Conservation (phyloP, 78 protist species). For the Emiliania huxleyi region DNA sequence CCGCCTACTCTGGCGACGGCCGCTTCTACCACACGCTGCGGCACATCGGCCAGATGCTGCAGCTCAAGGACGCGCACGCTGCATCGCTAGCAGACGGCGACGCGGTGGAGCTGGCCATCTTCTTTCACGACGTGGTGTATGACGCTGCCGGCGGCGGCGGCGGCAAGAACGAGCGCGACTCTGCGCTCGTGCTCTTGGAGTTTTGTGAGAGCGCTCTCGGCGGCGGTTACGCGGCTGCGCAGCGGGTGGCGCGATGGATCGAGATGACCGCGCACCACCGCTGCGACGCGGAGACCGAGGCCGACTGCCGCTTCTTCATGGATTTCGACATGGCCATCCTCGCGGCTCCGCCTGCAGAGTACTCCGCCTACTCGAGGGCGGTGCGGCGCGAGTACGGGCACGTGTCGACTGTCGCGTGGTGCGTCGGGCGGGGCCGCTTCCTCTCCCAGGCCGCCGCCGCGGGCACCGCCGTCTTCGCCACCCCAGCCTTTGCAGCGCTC, state of each 20-base stretch:
- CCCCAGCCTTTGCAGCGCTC: neutral
- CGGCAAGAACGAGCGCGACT: neutral
- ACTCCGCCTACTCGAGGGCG: neutral
- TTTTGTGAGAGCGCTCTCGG: too few relatives aligned
- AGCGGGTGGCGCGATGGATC: neutral
- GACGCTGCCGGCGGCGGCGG: neutral
- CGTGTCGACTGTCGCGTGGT: neutral
- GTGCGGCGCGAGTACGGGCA: neutral
- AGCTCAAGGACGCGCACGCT: neutral
- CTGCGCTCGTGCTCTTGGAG: neutral
- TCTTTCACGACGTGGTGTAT: neutral
- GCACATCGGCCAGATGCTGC: neutral
- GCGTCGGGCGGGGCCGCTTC: too few relatives aligned
- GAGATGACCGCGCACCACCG: neutral
- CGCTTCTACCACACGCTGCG: neutral
- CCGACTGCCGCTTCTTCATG: neutral
- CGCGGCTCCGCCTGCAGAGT: neutral
- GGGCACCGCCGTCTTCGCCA: neutral
- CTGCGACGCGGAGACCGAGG: neutral
- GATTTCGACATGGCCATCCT: neutral
- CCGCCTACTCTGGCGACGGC: neutral
- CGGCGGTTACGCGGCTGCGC: neutral
- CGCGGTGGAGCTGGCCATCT: neutral
- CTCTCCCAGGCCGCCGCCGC: too few relatives aligned
- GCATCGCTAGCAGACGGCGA: neutral